phyloP scores from a whole-genome alignment of 495 filamentous ascomycete species.

The Penicillium macrosclerotiorum region DNA sequence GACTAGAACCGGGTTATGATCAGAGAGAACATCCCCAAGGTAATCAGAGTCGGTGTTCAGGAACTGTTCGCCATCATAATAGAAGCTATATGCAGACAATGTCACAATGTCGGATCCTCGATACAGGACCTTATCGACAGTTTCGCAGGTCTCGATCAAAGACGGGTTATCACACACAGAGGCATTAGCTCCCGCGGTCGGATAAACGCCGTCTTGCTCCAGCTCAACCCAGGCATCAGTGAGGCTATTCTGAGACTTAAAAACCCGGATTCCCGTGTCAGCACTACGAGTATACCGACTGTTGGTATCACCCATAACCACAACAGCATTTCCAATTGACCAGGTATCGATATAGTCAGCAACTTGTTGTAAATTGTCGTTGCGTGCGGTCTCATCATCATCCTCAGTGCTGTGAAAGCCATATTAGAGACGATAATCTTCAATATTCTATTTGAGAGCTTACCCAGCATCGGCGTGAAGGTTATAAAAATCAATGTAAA shows the following conservation, averaged over 20 bases:
- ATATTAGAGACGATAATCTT: no score
- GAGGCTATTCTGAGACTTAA: constrained; percentile 43
- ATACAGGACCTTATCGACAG: constrained; percentile 63
- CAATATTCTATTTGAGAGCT: no score
- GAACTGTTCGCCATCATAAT: constrained; percentile 51
- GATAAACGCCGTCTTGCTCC: constrained; percentile 40
- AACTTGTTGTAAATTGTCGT: constrained; percentile 55
- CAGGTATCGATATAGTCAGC: constrained; percentile 49
- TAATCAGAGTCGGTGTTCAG: constrained; percentile 44
- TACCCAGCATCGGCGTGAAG: constrained; percentile 61
- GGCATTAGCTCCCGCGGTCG: constrained; percentile 34
- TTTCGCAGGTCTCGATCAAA: constrained; percentile 51
- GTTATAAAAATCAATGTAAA: constrained; percentile 60
- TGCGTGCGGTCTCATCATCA: constrained; percentile 48
- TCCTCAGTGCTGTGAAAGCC: constrained; percentile 29
- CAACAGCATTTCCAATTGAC: constrained; percentile 55
- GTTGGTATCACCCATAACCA: constrained; percentile 61
- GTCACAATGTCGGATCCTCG: constrained; percentile 45
- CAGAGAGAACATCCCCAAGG: constrained; percentile 46
- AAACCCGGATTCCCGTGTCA: constrained; percentile 47
- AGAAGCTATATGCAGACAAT: constrained; percentile 41
- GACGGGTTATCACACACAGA: constrained; percentile 50
- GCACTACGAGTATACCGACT: constrained; percentile 52
- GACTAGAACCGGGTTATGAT: constrained; percentile 59
- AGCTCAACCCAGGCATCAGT: constrained; percentile 55